phyloP scores from a whole-genome alignment of 2,329 filamentous ascomycete genomes.

The Atkinsonella texensis region DNA sequence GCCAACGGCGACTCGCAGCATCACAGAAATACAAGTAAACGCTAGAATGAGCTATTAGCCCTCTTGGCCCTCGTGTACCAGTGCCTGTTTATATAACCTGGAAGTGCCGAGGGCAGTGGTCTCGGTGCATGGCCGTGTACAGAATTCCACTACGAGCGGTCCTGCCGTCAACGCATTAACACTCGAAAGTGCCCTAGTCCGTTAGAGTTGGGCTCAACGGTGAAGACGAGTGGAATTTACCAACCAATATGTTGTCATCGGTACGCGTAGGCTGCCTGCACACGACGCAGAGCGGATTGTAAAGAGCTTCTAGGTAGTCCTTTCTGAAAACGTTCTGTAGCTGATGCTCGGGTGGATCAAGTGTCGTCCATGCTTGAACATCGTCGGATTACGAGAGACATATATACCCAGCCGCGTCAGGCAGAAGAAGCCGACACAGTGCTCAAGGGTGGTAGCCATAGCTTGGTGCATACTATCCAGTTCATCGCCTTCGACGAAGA shows the following conservation, averaged over 20 bases:
- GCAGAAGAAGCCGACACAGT: slow-evolving; percentile 46
- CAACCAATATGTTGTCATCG: background rate
- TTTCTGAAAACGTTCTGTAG: background rate
- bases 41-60: background rate
- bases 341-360: background rate
- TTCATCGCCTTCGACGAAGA: slow-evolving; percentile 69
- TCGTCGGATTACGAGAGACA: background rate
- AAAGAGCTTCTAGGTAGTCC: background rate
- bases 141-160: background rate
- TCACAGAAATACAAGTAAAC: background rate
- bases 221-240: background rate
- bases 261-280: background rate
- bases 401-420: no score
- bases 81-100: background rate
- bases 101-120: background rate
- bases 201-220: background rate
- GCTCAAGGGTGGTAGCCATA: slow-evolving; percentile 66
- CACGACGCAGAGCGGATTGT: background rate
- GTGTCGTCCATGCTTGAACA: background rate
- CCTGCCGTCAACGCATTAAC: no score
- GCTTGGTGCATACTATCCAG: slow-evolving; percentile 67
- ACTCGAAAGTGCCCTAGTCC: background rate
- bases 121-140: background rate
- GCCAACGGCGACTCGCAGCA: no score
- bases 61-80: background rate